Evolutionary conservation across 306 rosid species (phyloP).

Genomic region (Trifolium dubium): DNA sequence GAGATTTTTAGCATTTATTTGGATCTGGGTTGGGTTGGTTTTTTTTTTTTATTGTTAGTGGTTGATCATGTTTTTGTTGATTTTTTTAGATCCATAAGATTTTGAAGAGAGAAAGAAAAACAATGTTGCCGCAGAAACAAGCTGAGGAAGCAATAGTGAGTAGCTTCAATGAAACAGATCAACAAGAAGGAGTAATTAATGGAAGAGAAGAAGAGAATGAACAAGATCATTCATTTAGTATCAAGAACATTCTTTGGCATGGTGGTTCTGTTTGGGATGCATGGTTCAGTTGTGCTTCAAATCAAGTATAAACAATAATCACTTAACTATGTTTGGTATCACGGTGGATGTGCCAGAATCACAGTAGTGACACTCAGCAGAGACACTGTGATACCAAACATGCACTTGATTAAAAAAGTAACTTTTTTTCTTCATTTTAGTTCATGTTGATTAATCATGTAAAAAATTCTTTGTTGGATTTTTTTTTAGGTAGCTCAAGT

Average conservation of each 20-base stretch:
- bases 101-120: conserved; percentile 42
- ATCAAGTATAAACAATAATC: conserved; percentile 64
- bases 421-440: neutral
- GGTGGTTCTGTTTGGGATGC: conserved; percentile 99
- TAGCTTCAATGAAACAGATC: conserved; percentile 63
- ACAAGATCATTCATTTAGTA: conserved; percentile 54
- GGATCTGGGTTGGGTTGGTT: conserved; percentile 48
- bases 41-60: conserved; percentile 48
- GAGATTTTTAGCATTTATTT: conserved; percentile 30
- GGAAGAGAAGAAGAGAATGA: conserved; percentile 46
- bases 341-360: no score
- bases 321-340: no score
- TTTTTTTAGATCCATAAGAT: conserved; percentile 67
- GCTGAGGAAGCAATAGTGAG: conserved; percentile 91
- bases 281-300: conserved; percentile 99
- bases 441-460: neutral
- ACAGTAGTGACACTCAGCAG: no score
- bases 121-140: conserved; percentile 86
- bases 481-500: conserved; percentile 90
- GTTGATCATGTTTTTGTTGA: conserved; percentile 23
- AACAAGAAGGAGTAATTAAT: conserved; percentile 38
- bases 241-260: conserved; percentile 86
- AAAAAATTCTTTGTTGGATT: neutral
- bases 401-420: neutral
- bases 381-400: no score